phyloP scores from a whole-genome alignment of 139 green algal species.

The Penium margaritaceum region DNA sequence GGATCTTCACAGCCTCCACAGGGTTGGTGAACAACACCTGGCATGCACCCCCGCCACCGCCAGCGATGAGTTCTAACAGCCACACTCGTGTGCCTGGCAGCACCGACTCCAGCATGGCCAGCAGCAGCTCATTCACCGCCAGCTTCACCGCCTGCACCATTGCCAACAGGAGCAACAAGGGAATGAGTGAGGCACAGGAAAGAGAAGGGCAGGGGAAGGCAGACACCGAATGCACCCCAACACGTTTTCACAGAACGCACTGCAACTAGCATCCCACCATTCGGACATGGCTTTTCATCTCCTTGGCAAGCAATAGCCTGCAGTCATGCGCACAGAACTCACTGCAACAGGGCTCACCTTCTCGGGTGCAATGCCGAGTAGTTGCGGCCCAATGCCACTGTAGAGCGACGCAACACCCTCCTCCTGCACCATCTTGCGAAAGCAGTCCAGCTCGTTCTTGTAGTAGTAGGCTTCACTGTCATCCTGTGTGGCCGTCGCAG shows the following conservation, averaged over 20 bases:
- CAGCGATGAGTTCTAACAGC: conserved; percentile 25
- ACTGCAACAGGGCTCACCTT: too few species aligned
- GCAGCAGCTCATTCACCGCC: conserved; percentile 25
- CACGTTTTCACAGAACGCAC: too few species aligned
- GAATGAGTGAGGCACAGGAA: not conserved
- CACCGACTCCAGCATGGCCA: not conserved
- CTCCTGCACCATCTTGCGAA: conserved; percentile 2
- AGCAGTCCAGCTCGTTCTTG: conserved; percentile 23
- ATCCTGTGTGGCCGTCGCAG: not conserved
- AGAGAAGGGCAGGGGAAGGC: not conserved
- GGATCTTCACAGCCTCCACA: conserved; percentile 28
- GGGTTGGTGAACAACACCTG: conserved; percentile 40
- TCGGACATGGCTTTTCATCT: too few species aligned
- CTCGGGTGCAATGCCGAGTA: conserved; percentile 26
- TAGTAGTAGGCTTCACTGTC: conserved; percentile 14
- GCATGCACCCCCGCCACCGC: conserved; percentile 8
- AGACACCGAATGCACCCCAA: not conserved
- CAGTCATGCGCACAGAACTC: too few species aligned
- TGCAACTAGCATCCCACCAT: too few species aligned
- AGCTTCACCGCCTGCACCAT: conserved; percentile 24
- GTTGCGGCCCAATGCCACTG: conserved; percentile 17
- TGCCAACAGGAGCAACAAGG: not conserved
- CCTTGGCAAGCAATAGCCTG: too few species aligned
- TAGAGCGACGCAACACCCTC: conserved; percentile 19
- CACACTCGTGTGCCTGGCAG: conserved; percentile 15